Evolutionary conservation across 768 basidiomycete species (phyloP).

Genomic region (Trametes cinnabarina): DNA sequence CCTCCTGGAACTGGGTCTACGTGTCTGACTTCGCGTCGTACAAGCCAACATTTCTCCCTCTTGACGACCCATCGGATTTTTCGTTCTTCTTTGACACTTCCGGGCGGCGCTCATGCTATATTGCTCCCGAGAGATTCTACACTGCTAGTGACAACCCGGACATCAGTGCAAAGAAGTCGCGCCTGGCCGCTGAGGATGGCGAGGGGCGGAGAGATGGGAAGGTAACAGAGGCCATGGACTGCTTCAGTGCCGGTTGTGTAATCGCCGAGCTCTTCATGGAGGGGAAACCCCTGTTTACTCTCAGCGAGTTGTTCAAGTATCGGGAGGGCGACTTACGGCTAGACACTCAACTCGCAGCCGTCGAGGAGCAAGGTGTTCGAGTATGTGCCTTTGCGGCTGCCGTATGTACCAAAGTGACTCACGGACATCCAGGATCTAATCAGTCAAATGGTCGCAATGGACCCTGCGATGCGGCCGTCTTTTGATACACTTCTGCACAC

Average conservation of each 20-base stretch:
- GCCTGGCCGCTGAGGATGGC: constrained; percentile 47
- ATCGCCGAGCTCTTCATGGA: constrained; percentile 95
- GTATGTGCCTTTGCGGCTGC: constrained; percentile 44
- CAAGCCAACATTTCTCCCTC: constrained; percentile 93
- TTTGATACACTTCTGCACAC: constrained; percentile 78
- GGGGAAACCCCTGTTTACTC: constrained; percentile 87
- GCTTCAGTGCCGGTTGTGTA: constrained; percentile 93
- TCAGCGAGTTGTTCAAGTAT: constrained; percentile 95
- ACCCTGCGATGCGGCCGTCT: constrained; percentile 72
- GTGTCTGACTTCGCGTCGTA: constrained; percentile 92
- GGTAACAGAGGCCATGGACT: constrained; percentile 96
- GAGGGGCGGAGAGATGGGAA: constrained; percentile 73
- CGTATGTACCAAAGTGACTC: not conserved
- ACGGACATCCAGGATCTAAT: constrained; percentile 64
- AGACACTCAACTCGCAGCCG: constrained; percentile 64
- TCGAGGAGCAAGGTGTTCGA: constrained; percentile 80
- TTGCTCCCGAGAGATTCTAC: constrained; percentile 96
- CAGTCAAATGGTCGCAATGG: constrained; percentile 84
- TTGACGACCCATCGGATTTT: constrained; percentile 96
- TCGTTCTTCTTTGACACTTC: constrained; percentile 98
- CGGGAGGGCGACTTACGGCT: constrained; percentile 80
- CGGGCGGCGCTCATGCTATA: constrained; percentile 88
- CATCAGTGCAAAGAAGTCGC: constrained; percentile 66
- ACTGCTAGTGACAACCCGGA: constrained; percentile 63
- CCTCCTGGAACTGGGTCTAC: constrained; percentile 94